Base-by-base conservation (phyloP, 371 early-diverging fungal species). In the Mucor racemosus region DNA sequence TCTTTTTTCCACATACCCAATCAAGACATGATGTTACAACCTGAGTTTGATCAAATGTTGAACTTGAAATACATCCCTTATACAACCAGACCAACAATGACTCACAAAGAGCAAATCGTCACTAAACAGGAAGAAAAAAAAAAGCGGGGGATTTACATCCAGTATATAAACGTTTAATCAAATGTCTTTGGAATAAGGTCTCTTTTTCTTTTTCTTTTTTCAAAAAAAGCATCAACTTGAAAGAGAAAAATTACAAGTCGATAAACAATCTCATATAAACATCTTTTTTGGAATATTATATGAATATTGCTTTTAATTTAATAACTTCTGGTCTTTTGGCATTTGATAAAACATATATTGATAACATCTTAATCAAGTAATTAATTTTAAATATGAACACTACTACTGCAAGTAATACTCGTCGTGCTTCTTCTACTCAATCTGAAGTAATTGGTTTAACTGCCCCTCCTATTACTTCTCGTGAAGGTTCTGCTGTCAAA, bases 301-400 rank as follows among this genome's bases (percentile, higher is more conserved):
- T 80, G 80, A 69, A 72, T 66, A 75, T 69, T 77, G 78, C 69
- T 63, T 80, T 77, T 67, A 74, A 74, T 73, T 70, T 80, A 61
- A 80, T 80, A 64, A 80, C 80, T 69, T 71, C 80, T 70, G 80
- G 80, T 77, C 77, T 80, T 67, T 71, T 75, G 69, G 76, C 80
- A 65, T 77, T 80, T 63, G 80, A 80, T 71, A 77, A 75, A 75
- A 77, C 78, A 50, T 80, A 80, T 50, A 77, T 77, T 60, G 78
- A 80, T 67, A 77, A 77, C 68, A 80, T 80, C 44, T 69, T 80
- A 59, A 76, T 80, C 68, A 80, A 80, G 78, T 80, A 75, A 80
- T 72, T 19, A 59, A 50, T 50, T 11, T 38, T 9, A 38, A 38
- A 38, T 63, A 38, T 63, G 63, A 54, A 54, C 36, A 17, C 39